phyloP scores from a whole-genome alignment of 805 yeast genomes.

The Candida chauliodis region DNA sequence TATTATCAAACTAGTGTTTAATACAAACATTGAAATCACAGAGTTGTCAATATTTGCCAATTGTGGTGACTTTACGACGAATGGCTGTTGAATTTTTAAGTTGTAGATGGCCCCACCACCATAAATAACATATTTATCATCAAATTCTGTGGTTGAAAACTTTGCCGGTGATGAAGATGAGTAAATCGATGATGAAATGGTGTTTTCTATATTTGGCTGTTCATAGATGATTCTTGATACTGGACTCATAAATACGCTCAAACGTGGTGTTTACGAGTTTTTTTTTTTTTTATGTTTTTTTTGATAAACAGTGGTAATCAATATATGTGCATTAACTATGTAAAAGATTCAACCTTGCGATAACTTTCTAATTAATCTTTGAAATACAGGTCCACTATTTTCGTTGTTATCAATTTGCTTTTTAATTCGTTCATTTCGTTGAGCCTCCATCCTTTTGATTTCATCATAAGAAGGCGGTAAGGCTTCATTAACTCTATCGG shows the following conservation, averaged over 20 bases:
- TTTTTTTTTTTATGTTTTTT: background rate
- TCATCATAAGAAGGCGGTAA: conserved; percentile 79
- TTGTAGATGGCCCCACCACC: conserved; percentile 29
- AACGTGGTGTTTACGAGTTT: background rate
- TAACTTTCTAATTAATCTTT: conserved; percentile 34
- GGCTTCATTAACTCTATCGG: conserved; percentile 81
- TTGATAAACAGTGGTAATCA: too few relatives aligned
- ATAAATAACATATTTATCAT: conserved; percentile 38
- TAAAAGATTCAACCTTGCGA: conserved; percentile 13
- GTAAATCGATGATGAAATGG: conserved; percentile 29
- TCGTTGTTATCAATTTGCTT: conserved; percentile 29
- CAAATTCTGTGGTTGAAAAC: conserved; percentile 18
- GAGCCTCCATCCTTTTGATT: conserved; percentile 40
- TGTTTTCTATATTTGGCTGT: conserved; percentile 40
- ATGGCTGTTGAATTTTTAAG: conserved; percentile 5
- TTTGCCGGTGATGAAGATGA: conserved; percentile 37
- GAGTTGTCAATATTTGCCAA: conserved; percentile 10
- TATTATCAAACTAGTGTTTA: conserved; percentile 31
- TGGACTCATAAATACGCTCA: conserved; percentile 3
- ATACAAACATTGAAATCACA: conserved; percentile 25
- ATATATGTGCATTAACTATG: background rate
- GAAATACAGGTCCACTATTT: conserved; percentile 34
- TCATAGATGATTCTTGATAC: conserved; percentile 14
- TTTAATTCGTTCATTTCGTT: conserved; percentile 42
- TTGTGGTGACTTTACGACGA: background rate